Evolutionary conservation across 805 yeast genomes (phyloP).

Genomic region (Metschnikowia proteae): DNA sequence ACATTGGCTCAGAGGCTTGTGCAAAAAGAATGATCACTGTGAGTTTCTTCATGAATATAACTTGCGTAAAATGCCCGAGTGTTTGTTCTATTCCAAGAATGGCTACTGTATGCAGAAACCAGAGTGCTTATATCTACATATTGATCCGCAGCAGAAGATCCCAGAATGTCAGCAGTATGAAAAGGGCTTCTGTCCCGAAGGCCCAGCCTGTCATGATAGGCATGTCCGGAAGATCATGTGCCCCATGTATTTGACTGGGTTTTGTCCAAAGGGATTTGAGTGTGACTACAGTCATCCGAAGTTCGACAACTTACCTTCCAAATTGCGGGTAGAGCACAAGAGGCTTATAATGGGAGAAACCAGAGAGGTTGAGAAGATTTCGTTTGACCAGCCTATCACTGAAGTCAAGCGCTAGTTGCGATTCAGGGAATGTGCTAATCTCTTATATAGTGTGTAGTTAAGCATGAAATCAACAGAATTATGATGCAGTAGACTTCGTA

Average conservation of each 20-base stretch:
- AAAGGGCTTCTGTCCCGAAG: conserved; percentile 87
- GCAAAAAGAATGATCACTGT: conserved; percentile 95
- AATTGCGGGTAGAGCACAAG: conserved; percentile 18
- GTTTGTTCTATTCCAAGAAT: conserved; percentile 77
- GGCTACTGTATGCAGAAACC: conserved; percentile 90
- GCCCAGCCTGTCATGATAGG: conserved; percentile 78
- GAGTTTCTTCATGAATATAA: conserved; percentile 96
- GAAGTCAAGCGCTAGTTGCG: conserved; percentile 11
- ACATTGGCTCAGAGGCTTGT: conserved; percentile 96
- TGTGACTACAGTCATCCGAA: conserved; percentile 84
- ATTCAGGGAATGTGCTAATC: neutral
- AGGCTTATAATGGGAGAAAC: conserved; percentile 19
- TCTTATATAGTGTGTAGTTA: neutral
- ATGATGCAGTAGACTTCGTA: neutral
- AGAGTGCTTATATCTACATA: conserved; percentile 89
- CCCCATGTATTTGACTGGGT: conserved; percentile 79
- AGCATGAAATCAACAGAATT: neutral
- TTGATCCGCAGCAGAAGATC: conserved; percentile 84
- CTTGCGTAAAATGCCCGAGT: conserved; percentile 93
- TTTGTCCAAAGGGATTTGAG: conserved; percentile 84
- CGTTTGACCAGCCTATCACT: conserved; percentile 20
- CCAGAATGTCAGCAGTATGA: conserved; percentile 84
- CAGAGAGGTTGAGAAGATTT: conserved; percentile 19
- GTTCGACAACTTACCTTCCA: conserved; percentile 50
- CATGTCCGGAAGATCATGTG: conserved; percentile 78